Evolutionary conservation across 768 basidiomycete species (phyloP).

Genomic region (Termitomyces sp.): DNA sequence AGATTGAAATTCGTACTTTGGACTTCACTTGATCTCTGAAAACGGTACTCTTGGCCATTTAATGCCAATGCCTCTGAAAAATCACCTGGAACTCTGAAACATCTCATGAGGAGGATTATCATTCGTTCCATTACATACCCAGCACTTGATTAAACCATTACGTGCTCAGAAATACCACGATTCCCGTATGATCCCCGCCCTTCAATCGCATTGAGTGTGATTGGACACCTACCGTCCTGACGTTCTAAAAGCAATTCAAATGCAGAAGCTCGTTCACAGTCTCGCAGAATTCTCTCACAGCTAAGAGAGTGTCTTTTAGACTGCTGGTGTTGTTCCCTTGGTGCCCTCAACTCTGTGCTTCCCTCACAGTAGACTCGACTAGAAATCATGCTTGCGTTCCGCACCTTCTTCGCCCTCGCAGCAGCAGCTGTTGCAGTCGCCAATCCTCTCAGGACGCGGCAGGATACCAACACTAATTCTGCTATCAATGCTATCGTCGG

Average conservation of each 20-base stretch:
- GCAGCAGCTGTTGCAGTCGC: constrained; percentile 22
- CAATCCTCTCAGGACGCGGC: constrained; percentile 22
- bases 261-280: background rate
- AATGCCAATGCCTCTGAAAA: background rate
- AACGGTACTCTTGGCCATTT: background rate
- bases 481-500: constrained; percentile 22
- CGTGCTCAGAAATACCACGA: background rate
- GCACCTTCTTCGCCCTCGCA: constrained; percentile 22
- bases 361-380: background rate
- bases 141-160: background rate
- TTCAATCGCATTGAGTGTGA: constrained; percentile 13
- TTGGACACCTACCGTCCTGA: constrained; percentile 7
- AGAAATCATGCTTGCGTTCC: constrained; percentile 23
- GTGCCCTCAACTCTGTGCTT: background rate
- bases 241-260: constrained; percentile 1
- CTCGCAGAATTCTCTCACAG: constrained; percentile 15
- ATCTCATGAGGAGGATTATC: background rate
- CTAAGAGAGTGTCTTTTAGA: constrained; percentile 11
- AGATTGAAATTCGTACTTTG: constrained; percentile 2
- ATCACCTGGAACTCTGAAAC: background rate
- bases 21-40: background rate
- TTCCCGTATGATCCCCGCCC: background rate
- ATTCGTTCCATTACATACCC: background rate
- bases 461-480: constrained; percentile 27
- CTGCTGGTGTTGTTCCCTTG: background rate